phyloP scores from a whole-genome alignment of 2,329 filamentous ascomycete species.

The Taxawa tesnikishii region DNA sequence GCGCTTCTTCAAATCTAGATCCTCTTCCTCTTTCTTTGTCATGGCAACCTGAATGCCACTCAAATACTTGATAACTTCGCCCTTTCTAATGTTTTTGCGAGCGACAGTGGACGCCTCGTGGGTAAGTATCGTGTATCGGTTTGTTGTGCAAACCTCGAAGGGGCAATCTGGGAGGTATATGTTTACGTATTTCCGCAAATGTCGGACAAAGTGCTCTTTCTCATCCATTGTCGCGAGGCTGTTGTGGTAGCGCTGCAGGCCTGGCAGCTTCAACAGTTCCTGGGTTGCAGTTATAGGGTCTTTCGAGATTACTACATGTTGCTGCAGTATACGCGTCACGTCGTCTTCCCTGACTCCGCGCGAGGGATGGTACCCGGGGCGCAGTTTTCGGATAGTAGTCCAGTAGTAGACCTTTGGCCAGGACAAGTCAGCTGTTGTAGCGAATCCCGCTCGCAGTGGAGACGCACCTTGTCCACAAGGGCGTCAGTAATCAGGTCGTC shows the following conservation, averaged over 20 bases:
- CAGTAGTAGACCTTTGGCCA: constrained; percentile 73
- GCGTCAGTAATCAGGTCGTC: constrained; percentile 94
- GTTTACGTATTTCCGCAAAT: constrained; percentile 80
- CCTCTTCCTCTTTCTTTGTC: constrained; percentile 78
- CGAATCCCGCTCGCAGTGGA: constrained; percentile 1
- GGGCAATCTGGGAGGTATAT: constrained; percentile 91
- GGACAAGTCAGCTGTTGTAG: constrained; percentile 7
- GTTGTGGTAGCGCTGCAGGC: constrained; percentile 58
- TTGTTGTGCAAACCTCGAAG: constrained; percentile 87
- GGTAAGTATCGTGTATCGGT: constrained; percentile 83
- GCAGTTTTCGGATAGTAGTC: constrained; percentile 92
- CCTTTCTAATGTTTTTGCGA: constrained; percentile 62
- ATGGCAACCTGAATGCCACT: constrained; percentile 86
- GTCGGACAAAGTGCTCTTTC: constrained; percentile 72
- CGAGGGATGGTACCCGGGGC: constrained; percentile 70
- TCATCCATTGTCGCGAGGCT: constrained; percentile 63
- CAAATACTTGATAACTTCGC: constrained; percentile 82
- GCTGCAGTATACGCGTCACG: constrained; percentile 46
- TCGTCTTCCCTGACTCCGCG: constrained; percentile 62
- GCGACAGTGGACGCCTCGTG: constrained; percentile 84
- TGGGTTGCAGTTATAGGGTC: constrained; percentile 59
- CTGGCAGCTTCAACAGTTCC: constrained; percentile 58
- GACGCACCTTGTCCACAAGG: constrained; percentile 81
- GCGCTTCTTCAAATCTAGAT: constrained; percentile 68
- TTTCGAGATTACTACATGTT: constrained; percentile 61